phyloP scores from a whole-genome alignment of 805 yeast genomes.

The Zygoascus bituminiphila region DNA sequence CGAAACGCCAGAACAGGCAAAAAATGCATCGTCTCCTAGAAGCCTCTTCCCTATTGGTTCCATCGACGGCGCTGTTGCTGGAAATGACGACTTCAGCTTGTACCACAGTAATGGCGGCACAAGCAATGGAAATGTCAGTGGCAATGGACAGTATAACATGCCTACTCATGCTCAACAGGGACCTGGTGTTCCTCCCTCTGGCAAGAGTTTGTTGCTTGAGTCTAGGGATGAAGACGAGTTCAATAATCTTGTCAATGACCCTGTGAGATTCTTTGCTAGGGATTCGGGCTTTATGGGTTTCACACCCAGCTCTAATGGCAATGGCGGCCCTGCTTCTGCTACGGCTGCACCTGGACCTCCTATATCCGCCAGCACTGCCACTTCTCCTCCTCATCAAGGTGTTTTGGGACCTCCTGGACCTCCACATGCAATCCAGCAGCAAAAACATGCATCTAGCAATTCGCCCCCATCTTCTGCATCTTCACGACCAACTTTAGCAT shows the following conservation, averaged over 20 bases:
- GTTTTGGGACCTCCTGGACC: conserved; percentile 1
- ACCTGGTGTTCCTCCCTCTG: conserved; percentile 13
- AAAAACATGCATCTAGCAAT: not conserved
- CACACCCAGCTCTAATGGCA: not conserved
- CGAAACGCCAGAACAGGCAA: conserved; percentile 4
- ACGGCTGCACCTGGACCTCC: not conserved
- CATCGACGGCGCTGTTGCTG: not conserved
- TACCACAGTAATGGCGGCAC: not conserved
- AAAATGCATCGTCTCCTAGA: not conserved
- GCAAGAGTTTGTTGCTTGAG: conserved; percentile 26
- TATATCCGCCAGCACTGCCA: not conserved
- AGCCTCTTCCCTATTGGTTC: conserved; percentile 2
- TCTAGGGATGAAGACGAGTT: conserved; percentile 25
- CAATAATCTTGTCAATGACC: conserved; percentile 25
- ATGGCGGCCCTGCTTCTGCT: not conserved
- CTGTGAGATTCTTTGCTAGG: conserved; percentile 21
- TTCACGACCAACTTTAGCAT: conserved; percentile 6
- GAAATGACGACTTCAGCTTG: not conserved
- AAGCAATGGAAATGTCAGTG: not conserved
- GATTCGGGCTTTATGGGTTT: conserved; percentile 10
- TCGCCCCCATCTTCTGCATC: conserved; percentile 11
- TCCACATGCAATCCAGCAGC: not conserved
- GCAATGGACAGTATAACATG: not conserved
- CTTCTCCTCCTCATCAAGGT: not conserved
- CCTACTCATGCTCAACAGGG: not conserved